Percentiles rank a stretch among this genome's conserved stretches.
Evolutionary conservation across 2,329 filamentous ascomycete genomes (phyloP).

Genomic region (Aulographum hederae): DNA sequence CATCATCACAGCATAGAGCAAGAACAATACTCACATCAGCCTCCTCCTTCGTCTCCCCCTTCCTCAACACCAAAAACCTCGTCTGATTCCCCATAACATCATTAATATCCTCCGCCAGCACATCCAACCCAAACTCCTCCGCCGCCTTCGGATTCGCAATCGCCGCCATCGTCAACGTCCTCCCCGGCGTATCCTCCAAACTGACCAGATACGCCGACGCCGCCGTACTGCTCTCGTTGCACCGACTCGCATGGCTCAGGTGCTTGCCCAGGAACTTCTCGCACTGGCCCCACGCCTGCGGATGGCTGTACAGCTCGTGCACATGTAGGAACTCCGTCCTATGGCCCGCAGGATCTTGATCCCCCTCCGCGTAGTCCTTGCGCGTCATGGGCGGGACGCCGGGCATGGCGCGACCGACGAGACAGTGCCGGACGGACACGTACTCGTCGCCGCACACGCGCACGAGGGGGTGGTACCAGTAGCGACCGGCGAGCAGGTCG

Average conservation of each 20-base stretch:
- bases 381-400: background rate
- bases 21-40: no score
- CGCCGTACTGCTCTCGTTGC: constrained; percentile 74
- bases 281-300: constrained; percentile 91
- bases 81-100: constrained; percentile 63
- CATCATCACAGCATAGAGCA: no score
- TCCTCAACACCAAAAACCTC: constrained; percentile 50
- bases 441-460: constrained; percentile 71
- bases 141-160: constrained; percentile 64
- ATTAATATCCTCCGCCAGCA: constrained; percentile 54
- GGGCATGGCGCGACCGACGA: constrained; percentile 37
- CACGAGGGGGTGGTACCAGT: constrained; percentile 42
- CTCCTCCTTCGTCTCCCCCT: background rate
- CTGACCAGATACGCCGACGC: constrained; percentile 63
- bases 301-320: constrained; percentile 72
- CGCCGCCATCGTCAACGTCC: constrained; percentile 34
- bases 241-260: constrained; percentile 56
- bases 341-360: background rate
- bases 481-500: constrained; percentile 68
- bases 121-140: constrained; percentile 43
- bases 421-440: constrained; percentile 72
- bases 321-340: constrained; percentile 27
- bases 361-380: constrained; percentile 1
- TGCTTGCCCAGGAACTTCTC: constrained; percentile 51
- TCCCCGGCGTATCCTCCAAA: constrained; percentile 29